Percentiles rank a stretch among this genome's conserved stretches.
These are phyloP conservation scores for Fusarium sororula DNA, from an alignment of 2,329 filamentous ascomycete species.

Conservation along the genomic window DNA sequence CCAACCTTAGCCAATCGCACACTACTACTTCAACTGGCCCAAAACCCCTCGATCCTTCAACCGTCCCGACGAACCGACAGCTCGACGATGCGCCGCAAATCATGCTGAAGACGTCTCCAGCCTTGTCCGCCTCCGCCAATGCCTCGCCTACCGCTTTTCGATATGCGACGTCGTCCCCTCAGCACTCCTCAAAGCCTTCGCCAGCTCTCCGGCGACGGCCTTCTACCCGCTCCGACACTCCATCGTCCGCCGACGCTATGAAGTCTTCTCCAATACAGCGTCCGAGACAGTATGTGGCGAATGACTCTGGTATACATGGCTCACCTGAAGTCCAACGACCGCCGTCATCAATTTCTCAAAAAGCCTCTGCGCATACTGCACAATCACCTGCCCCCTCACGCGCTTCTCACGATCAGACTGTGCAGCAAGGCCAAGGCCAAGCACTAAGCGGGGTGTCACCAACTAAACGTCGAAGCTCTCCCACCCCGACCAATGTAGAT, in stretches of 20 bases:
- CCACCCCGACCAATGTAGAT: conserved; percentile 43
- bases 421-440: conserved; percentile 20
- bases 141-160: conserved; percentile 60
- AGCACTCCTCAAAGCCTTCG: conserved; percentile 39
- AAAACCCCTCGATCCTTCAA: conserved; percentile 26
- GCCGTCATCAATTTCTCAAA: conserved; percentile 35
- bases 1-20: conserved; percentile 7
- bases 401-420: conserved; percentile 17
- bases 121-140: conserved; percentile 60
- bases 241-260: conserved; percentile 37
- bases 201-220: conserved; percentile 40
- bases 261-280: conserved; percentile 41
- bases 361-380: conserved; percentile 26
- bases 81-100: conserved; percentile 59
- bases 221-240: conserved; percentile 35
- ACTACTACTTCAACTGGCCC: conserved; percentile 13
- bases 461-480: conserved; percentile 47
- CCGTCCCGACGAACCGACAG: conserved; percentile 30
- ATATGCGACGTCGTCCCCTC: conserved; percentile 45
- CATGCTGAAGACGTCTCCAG: conserved; percentile 69
- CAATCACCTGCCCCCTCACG: conserved; percentile 36
- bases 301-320: conserved; percentile 34
- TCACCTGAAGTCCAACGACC: conserved; percentile 31
- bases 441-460: conserved; percentile 44
- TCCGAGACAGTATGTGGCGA: conserved; percentile 38